A percentile compares a stretch with the other conserved stretches of the same genome.
Conservation (phyloP, 805 yeast genomes). For the Suhomyces vadensis region DNA sequence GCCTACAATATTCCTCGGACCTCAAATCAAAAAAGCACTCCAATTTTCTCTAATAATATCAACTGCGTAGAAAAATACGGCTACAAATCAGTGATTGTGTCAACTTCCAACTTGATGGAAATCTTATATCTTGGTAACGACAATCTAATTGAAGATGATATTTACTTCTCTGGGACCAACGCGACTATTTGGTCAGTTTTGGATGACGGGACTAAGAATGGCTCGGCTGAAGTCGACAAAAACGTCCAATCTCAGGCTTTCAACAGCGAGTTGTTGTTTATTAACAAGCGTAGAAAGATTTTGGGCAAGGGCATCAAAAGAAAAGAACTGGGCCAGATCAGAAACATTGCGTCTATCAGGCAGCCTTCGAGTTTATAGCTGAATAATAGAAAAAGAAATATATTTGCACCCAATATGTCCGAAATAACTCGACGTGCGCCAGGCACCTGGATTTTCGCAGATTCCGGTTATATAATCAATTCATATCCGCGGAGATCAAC, state of each 20-base stretch:
- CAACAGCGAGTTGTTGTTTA: conserved; percentile 51
- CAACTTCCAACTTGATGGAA: conserved; percentile 72
- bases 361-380: too few relatives aligned
- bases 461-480: too few relatives aligned
- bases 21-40: conserved; percentile 30
- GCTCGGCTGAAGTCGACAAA: conserved; percentile 15
- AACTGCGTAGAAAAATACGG: conserved; percentile 73
- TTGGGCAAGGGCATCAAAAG: conserved; percentile 13
- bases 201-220: conserved; percentile 14
- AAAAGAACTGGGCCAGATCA: background rate
- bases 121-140: conserved; percentile 75
- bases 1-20: conserved; percentile 58
- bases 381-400: too few relatives aligned
- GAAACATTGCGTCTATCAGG: too few relatives aligned
- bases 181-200: conserved; percentile 26
- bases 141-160: conserved; percentile 62
- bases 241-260: conserved; percentile 16
- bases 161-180: conserved; percentile 44
- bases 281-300: conserved; percentile 48
- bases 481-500: too few relatives aligned
- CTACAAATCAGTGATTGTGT: conserved; percentile 71
- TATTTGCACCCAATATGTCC: too few relatives aligned
- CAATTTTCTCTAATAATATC: conserved; percentile 52
- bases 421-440: too few relatives aligned
- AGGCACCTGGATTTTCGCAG: too few relatives aligned